Percentiles rank a stretch among this genome's conserved stretches.
These are phyloP conservation scores for Globisporangium yorkense DNA, from an alignment of 352 stramenopile species.

Conservation along the genomic window DNA sequence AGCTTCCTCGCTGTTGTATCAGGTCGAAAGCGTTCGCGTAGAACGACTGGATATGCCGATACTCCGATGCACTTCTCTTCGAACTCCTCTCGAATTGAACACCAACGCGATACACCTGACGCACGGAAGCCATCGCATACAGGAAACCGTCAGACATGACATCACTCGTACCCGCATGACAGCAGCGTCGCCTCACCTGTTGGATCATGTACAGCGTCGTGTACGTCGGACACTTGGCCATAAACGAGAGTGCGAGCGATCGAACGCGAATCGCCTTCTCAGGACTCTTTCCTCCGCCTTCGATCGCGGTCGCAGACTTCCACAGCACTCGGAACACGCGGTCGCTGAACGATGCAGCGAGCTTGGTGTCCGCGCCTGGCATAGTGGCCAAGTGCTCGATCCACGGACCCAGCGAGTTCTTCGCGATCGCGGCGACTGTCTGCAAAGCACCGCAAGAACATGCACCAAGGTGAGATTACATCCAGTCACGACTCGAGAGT, in stretches of 20 bases:
- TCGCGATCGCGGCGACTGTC: conserved; percentile 18
- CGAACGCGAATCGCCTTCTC: conserved; percentile 34
- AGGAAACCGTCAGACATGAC: background rate
- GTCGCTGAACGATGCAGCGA: conserved; percentile 55
- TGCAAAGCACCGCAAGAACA: background rate
- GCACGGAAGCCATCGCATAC: background rate
- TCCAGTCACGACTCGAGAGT: background rate
- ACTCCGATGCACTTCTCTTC: conserved; percentile 20
- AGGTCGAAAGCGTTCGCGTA: conserved; percentile 25
- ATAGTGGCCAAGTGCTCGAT: conserved; percentile 41
- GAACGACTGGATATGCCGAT: conserved; percentile 28
- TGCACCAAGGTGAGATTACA: background rate
- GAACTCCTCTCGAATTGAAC: conserved; percentile 51
- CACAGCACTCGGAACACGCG: conserved; percentile 64
- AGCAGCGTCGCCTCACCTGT: conserved; percentile 23
- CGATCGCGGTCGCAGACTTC: conserved; percentile 46
- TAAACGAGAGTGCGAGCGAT: conserved; percentile 43
- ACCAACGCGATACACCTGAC: conserved; percentile 52
- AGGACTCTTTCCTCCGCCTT: conserved; percentile 8
- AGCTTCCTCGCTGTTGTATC: conserved; percentile 4
- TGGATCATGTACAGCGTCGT: conserved; percentile 52
- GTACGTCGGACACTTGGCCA: conserved; percentile 68
- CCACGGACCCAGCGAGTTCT: conserved; percentile 33
- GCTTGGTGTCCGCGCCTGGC: conserved; percentile 37
- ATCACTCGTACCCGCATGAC: conserved; percentile 1